These are phyloP conservation scores for Hibiscus syriacus DNA, from an alignment of 345 rosid genomes.

Conservation along the genomic window DNA sequence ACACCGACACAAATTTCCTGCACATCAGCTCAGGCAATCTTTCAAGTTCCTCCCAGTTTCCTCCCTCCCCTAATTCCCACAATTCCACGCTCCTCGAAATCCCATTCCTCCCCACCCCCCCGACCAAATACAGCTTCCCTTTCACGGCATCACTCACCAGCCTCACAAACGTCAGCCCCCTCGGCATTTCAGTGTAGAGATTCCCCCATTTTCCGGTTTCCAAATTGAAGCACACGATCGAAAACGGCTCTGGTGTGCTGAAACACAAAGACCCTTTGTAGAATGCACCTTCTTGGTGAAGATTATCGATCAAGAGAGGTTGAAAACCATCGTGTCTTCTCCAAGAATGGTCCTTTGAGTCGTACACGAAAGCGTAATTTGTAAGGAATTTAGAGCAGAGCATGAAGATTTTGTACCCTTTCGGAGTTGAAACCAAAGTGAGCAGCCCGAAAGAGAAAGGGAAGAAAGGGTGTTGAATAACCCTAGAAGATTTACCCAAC, in stretches of 20 bases:
- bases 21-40: slow-evolving; percentile 69
- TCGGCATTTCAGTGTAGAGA: slow-evolving; percentile 29
- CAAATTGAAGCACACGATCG: slow-evolving; percentile 37
- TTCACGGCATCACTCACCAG: slow-evolving; percentile 41
- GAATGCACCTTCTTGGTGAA: slow-evolving; percentile 55
- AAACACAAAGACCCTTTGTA: slow-evolving; percentile 52
- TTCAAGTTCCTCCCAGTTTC: slow-evolving; percentile 50
- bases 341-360: slow-evolving; percentile 53
- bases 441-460: slow-evolving; percentile 62
- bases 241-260: slow-evolving; percentile 56
- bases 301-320: slow-evolving; percentile 30
- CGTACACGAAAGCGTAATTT: slow-evolving; percentile 43
- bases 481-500: slow-evolving; percentile 47
- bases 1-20: slow-evolving; percentile 69
- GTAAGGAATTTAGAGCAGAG: slow-evolving; percentile 34
- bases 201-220: slow-evolving; percentile 40
- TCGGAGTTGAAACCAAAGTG: slow-evolving; percentile 42
- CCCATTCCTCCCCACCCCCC: slow-evolving; percentile 76
- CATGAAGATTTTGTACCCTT: slow-evolving; percentile 53
- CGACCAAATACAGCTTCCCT: slow-evolving; percentile 58
- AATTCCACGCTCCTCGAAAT: slow-evolving; percentile 64
- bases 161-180: slow-evolving; percentile 51
- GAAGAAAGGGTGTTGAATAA: slow-evolving; percentile 47
- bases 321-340: slow-evolving; percentile 29
- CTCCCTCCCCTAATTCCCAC: slow-evolving; percentile 44